These are phyloP conservation scores for Candida tetrigidarum DNA, from an alignment of 1,139 yeast genomes.

Conservation along the genomic window DNA sequence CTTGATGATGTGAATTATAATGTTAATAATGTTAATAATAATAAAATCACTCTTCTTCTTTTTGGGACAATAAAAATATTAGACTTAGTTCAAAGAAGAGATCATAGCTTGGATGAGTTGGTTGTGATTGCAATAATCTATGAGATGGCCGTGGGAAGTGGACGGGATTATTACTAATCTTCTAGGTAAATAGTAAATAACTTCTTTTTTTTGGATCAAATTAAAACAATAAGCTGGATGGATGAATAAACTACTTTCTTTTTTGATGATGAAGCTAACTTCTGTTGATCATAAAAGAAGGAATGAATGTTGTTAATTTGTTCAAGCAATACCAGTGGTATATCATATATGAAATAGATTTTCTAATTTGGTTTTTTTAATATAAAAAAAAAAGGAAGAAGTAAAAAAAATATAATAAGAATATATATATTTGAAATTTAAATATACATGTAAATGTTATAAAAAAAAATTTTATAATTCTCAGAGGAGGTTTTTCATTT, in stretches of 20 bases:
- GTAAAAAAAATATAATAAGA: too few species aligned
- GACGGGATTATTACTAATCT: not conserved
- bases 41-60: slow-evolving; percentile 1
- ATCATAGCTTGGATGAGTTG: slow-evolving; percentile 10
- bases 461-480: too few species aligned
- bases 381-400: too few species aligned
- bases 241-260: too few species aligned
- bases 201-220: not conserved
- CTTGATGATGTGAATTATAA: too few species aligned
- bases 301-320: slow-evolving; percentile 6
- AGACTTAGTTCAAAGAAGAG: slow-evolving; percentile 4
- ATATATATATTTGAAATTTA: too few species aligned
- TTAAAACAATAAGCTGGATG: not conserved
- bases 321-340: slow-evolving; percentile 10
- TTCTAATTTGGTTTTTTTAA: too few species aligned
- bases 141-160: too few species aligned
- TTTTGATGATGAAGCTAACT: slow-evolving; percentile 8
- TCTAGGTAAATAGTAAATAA: not conserved
- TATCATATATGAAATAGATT: slow-evolving; percentile 7
- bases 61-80: not conserved
- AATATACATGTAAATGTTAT: too few species aligned
- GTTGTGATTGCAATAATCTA: slow-evolving; percentile 1
- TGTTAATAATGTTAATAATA: too few species aligned
- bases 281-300: slow-evolving; percentile 10
- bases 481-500: too few species aligned